Percentiles rank a stretch among this genome's conserved stretches.
phyloP scores from a whole-genome alignment of 2,329 filamentous ascomycete species.

The Sclerotinia glacialis region DNA sequence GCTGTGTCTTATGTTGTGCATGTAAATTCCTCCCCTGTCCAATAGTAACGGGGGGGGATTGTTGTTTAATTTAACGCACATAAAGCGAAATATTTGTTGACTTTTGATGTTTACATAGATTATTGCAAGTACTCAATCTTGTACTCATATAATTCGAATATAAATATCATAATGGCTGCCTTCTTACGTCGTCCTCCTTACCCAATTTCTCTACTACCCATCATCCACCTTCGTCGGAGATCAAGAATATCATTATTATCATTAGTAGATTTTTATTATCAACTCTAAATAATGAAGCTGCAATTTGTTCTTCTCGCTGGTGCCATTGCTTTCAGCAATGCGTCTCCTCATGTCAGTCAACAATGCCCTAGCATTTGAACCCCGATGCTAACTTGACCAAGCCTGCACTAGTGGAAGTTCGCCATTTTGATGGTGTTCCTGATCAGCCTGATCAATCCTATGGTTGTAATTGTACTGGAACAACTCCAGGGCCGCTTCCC shows the following conservation, averaged over 20 bases:
- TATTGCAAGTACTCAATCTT: background rate
- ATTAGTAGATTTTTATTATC: background rate
- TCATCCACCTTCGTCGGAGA: background rate
- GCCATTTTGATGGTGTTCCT: background rate
- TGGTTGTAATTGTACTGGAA: conserved; percentile 18
- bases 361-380: background rate
- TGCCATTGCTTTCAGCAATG: conserved; percentile 13
- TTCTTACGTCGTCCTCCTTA: background rate
- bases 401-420: background rate
- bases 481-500: background rate
- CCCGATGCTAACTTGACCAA: background rate
- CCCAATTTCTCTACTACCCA: background rate
- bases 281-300: conserved; percentile 3
- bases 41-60: background rate
- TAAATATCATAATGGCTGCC: background rate
- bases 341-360: conserved; percentile 15
- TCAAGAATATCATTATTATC: background rate
- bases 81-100: background rate
- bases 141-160: background rate
- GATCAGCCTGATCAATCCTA: background rate
- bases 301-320: conserved; percentile 1
- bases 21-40: background rate
- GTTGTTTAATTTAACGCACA: background rate
- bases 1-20: background rate
- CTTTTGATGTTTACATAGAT: background rate